Percentiles rank a stretch among this genome's conserved stretches.
Conservation (phyloP, 257 asterid species). For the Solanum medicagineum region DNA sequence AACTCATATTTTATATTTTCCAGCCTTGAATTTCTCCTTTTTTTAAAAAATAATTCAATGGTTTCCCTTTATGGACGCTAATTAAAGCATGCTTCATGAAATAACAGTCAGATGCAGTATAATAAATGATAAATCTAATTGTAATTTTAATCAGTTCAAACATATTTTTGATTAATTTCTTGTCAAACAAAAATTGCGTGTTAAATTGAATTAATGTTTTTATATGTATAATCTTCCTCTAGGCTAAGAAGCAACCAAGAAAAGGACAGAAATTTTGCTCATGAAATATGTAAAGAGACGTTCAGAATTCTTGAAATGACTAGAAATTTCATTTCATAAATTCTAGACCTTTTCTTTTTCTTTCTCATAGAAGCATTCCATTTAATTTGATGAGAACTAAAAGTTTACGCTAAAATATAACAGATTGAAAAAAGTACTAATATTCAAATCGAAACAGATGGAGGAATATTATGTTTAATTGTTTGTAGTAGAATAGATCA, state of each 20-base stretch:
- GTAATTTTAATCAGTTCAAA: neutral
- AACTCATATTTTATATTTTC: neutral
- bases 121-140: neutral
- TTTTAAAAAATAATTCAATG: neutral
- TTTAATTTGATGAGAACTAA: neutral
- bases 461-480: neutral
- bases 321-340: neutral
- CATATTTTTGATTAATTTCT: neutral
- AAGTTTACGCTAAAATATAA: neutral
- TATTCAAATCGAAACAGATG: too few relatives aligned
- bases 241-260: neutral
- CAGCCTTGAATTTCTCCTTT: neutral
- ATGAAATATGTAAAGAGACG: neutral
- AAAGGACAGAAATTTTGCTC: neutral
- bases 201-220: neutral
- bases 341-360: neutral
- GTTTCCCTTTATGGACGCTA: neutral
- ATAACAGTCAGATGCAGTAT: neutral
- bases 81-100: neutral
- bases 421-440: too few relatives aligned
- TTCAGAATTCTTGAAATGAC: neutral
- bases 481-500: neutral
- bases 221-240: neutral
- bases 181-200: neutral
- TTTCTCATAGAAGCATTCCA: neutral